These are phyloP conservation scores for Termitomyces bulborhizus DNA, from an alignment of 768 basidiomycete genomes.

Conservation along the genomic window DNA sequence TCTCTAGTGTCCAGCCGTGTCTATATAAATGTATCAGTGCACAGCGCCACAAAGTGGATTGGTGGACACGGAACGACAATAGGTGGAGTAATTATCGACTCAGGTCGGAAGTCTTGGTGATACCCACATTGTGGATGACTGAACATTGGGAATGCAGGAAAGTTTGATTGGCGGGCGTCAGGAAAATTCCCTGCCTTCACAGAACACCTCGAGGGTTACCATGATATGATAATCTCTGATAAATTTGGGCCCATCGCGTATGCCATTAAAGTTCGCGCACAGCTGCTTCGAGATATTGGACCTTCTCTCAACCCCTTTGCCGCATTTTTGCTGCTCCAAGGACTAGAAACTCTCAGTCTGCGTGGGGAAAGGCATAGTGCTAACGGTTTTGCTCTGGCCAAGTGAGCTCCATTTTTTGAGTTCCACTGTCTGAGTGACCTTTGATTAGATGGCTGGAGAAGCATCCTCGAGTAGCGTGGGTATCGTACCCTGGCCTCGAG, in stretches of 20 bases:
- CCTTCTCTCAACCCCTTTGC: constrained; percentile 63
- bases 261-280: constrained; percentile 56
- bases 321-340: constrained; percentile 72
- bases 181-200: constrained; percentile 74
- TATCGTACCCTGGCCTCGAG: constrained; percentile 68
- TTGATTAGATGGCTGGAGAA: constrained; percentile 45
- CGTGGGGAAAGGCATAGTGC: constrained; percentile 65
- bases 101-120: constrained; percentile 30
- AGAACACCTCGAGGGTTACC: constrained; percentile 69
- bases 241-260: constrained; percentile 62
- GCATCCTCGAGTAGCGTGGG: constrained; percentile 68
- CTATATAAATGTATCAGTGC: constrained; percentile 30
- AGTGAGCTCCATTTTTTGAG: constrained; percentile 20
- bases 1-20: neutral
- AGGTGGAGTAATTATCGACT: constrained; percentile 69
- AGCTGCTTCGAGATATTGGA: constrained; percentile 63
- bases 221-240: constrained; percentile 62
- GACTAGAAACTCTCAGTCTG: constrained; percentile 71
- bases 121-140: constrained; percentile 3
- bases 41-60: constrained; percentile 84
- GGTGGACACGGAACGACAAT: constrained; percentile 78
- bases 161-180: constrained; percentile 67
- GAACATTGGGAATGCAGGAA: constrained; percentile 27
- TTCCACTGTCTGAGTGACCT: neutral
- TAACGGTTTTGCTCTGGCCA: constrained; percentile 66